Percentiles rank a stretch among this genome's conserved stretches.
Conservation (phyloP, 2,329 filamentous ascomycete genomes). For the Microascus cirrosus region DNA sequence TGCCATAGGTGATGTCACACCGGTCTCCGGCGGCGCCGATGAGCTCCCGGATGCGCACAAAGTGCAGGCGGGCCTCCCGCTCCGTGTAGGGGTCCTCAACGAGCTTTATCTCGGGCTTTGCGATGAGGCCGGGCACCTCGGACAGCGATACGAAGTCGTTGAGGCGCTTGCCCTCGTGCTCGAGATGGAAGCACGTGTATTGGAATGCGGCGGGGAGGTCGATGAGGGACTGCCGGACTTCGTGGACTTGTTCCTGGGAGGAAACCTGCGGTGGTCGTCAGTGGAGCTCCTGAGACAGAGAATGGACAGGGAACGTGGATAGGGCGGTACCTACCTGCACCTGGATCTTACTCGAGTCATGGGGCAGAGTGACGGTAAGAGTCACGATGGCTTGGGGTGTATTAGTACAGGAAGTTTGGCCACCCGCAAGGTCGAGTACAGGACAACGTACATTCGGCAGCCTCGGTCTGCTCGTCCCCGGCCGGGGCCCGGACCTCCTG, state of each 20-base stretch:
- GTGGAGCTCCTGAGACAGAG: background rate
- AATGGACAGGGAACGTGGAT: background rate
- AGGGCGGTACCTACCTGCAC: conserved; percentile 57
- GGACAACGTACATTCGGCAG: conserved; percentile 19
- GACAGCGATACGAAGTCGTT: conserved; percentile 92
- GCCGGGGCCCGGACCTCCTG: conserved; percentile 14
- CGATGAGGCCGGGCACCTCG: conserved; percentile 69
- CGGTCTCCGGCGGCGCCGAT: conserved; percentile 86
- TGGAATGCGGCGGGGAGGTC: conserved; percentile 88
- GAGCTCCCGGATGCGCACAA: conserved; percentile 82
- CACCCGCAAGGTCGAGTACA: background rate
- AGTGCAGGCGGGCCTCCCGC: conserved; percentile 92
- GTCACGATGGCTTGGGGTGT: conserved; percentile 36
- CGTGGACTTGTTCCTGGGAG: conserved; percentile 90
- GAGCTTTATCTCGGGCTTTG: conserved; percentile 68
- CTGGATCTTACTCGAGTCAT: conserved; percentile 67
- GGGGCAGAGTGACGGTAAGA: conserved; percentile 71
- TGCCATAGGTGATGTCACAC: conserved; percentile 75
- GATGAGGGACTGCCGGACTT: conserved; percentile 92
- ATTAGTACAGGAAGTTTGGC: background rate
- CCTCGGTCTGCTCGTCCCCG: conserved; percentile 15
- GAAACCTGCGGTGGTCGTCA: conserved; percentile 51
- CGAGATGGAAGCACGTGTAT: conserved; percentile 97
- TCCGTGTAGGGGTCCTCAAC: conserved; percentile 96
- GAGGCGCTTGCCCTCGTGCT: conserved; percentile 77